Base-by-base conservation (phyloP, 805 yeast species). In the Lachancea dasiensis region DNA sequence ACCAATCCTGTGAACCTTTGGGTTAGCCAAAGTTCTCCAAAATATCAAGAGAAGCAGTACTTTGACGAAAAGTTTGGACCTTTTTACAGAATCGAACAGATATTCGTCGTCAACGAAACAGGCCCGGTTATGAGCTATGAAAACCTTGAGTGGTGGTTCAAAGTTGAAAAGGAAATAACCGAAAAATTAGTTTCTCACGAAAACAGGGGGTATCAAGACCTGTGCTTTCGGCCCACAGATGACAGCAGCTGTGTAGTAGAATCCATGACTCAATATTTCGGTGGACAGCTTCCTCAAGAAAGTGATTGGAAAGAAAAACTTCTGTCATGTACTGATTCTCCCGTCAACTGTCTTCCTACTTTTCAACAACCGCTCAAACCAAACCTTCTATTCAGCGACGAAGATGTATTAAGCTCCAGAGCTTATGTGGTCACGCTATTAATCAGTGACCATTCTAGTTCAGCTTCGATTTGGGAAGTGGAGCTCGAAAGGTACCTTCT, bases 361-460 rank as follows among this genome's bases (percentile, higher is more conserved):
- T 90, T 89, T 61, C 95, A 86, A 52, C 97, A 87, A 56, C 97
- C 97, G 0, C 65, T 90, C 45, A 81, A 79, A 48, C 74, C 77
- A 19, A 75, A 79, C 37, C 48, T 86, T 14, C 56, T 90, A 3
- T 85, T 90, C 59, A 89, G 90, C 13, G 67, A 63, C 20, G 69
- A 64, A 4, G 69, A 75, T 48, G 72, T 80, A 1, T 56, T 82
- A 17, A 58, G 73, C 0, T 69, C 96, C 0, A 65, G 69, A 25
- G 95, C 97, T 0, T 71, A 90, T 33, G 82, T 85, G 2, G 72
- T 84, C 0, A 86, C 97, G 0, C 63, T 86, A 27, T 67, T 90
- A 8, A 62, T 84, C 32, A 72, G 77, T 47, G 85, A 79, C 47
- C 63, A 62, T 37, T 69, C 77, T 42, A 57, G 55, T 2, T 44